Conservation (phyloP, 805 yeast genomes). For the Hanseniaspora clermontiae region DNA sequence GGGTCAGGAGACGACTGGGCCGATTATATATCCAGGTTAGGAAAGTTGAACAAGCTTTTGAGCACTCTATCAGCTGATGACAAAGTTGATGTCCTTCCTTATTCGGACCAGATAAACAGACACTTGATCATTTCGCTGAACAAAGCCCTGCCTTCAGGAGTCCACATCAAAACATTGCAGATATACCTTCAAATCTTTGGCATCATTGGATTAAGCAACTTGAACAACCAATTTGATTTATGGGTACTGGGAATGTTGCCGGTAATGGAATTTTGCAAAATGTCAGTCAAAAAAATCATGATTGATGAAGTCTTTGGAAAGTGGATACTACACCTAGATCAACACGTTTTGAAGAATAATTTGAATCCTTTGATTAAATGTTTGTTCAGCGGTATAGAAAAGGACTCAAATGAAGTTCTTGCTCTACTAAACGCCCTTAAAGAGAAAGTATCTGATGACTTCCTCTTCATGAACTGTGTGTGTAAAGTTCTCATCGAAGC, state of each 20-base stretch:
- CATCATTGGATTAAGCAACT: slow-evolving; percentile 42
- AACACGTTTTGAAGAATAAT: slow-evolving; percentile 38
- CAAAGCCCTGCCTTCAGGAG: slow-evolving; percentile 83
- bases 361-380: slow-evolving; percentile 62
- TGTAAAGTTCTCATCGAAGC: slow-evolving; percentile 65
- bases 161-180: slow-evolving; percentile 75
- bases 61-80: slow-evolving; percentile 25
- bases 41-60: slow-evolving; percentile 57
- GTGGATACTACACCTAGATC: slow-evolving; percentile 42
- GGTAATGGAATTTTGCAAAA: slow-evolving; percentile 73
- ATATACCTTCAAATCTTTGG: slow-evolving; percentile 61
- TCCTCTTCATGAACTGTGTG: slow-evolving; percentile 76
- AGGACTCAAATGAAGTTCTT: slow-evolving; percentile 69
- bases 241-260: slow-evolving; percentile 96
- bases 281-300: slow-evolving; percentile 71
- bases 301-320: slow-evolving; percentile 44
- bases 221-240: slow-evolving; percentile 44
- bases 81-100: slow-evolving; percentile 45
- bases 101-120: slow-evolving; percentile 50
- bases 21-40: slow-evolving; percentile 81
- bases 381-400: slow-evolving; percentile 80
- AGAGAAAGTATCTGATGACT: slow-evolving; percentile 45
- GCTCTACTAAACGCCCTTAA: slow-evolving; percentile 50
- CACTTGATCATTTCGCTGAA: slow-evolving; percentile 68
- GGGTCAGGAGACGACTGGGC: slow-evolving; percentile 94